Conservation (phyloP, 1,284 basidiomycete genomes). For the Apiotrichum sp. region DNA sequence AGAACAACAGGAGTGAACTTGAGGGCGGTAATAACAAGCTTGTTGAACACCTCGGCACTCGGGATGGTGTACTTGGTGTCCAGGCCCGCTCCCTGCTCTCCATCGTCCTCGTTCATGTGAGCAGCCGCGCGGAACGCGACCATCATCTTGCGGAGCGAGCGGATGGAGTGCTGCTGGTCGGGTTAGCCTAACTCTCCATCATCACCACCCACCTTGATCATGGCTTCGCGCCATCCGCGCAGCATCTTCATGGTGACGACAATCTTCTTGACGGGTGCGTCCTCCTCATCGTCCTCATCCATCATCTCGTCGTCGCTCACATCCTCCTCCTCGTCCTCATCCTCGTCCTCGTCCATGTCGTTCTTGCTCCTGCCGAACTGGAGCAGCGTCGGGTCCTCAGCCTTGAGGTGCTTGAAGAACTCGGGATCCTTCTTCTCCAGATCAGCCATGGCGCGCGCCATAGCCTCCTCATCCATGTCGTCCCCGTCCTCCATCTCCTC, state of each 20-base stretch:
- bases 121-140: conserved; percentile 84
- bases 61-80: conserved; percentile 72
- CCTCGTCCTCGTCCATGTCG: conserved; percentile 42
- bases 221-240: conserved; percentile 79
- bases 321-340: conserved; percentile 45
- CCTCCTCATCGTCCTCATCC: conserved; percentile 50
- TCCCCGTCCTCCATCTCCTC: conserved; percentile 50
- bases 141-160: conserved; percentile 75
- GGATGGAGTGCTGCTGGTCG: conserved; percentile 70
- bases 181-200: not conserved
- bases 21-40: conserved; percentile 79
- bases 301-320: conserved; percentile 47
- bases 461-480: conserved; percentile 57
- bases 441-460: conserved; percentile 71
- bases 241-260: conserved; percentile 68
- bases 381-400: conserved; percentile 86
- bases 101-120: conserved; percentile 80
- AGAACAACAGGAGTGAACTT: conserved; percentile 88
- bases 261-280: conserved; percentile 45
- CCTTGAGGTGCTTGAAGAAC: conserved; percentile 95
- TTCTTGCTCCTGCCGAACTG: conserved; percentile 56
- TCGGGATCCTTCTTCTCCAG: conserved; percentile 94
- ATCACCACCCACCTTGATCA: conserved; percentile 62
- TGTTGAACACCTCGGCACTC: conserved; percentile 78
- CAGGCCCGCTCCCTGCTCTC: conserved; percentile 47